These are phyloP conservation scores for Rhodomyrtus tomentosa DNA, from an alignment of 345 rosid genomes.

Conservation along the genomic window DNA sequence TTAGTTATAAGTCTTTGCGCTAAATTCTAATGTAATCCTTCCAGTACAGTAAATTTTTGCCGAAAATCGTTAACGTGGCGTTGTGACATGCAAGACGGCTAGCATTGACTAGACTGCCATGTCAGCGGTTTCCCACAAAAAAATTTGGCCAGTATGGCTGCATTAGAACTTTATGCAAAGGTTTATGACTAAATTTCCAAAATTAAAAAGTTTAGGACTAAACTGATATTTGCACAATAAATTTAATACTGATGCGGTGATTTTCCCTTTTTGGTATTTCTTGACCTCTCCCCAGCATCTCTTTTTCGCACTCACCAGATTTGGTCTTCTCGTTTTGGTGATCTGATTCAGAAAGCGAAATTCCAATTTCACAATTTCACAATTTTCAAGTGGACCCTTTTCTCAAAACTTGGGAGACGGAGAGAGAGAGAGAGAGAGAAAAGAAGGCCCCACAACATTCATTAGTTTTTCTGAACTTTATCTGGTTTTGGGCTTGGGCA, in stretches of 20 bases:
- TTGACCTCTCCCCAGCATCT: background rate
- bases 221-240: accelerated
- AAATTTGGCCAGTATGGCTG: too few species aligned
- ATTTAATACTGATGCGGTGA: too few species aligned
- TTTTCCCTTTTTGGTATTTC: background rate
- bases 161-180: background rate
- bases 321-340: background rate
- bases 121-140: background rate
- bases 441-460: background rate
- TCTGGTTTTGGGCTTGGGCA: background rate
- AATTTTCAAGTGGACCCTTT: background rate
- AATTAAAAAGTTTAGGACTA: accelerated
- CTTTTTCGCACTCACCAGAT: background rate
- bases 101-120: background rate
- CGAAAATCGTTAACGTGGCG: accelerated
- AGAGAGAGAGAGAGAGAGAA: background rate
- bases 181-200: background rate
- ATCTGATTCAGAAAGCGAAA: background rate
- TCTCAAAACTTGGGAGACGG: too few species aligned
- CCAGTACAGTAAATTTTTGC: accelerated
- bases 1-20: background rate
- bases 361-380: background rate
- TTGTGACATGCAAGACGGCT: accelerated
- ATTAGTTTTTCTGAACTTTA: background rate
- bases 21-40: background rate